phyloP scores from a whole-genome alignment of 441 rosid genomes.

The Bruguiera hainesii region DNA sequence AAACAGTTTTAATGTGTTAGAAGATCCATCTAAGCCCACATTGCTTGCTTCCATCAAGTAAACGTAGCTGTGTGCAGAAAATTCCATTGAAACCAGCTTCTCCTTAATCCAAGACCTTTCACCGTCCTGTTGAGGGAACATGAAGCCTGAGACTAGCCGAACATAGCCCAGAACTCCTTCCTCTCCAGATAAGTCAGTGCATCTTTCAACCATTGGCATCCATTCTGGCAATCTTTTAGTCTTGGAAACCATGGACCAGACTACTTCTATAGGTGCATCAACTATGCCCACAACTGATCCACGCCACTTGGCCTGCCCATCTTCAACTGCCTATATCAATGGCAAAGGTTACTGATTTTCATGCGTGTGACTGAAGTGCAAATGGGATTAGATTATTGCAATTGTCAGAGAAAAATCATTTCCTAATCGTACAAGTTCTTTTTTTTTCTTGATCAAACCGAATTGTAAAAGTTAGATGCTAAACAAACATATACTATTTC shows the following conservation, averaged over 20 bases:
- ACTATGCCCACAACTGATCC: conserved; percentile 46
- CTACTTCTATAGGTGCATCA: conserved; percentile 40
- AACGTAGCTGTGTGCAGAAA: conserved; percentile 28
- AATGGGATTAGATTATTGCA: not conserved
- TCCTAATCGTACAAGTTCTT: too few relatives aligned
- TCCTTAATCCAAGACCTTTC: conserved; percentile 64
- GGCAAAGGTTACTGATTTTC: not conserved
- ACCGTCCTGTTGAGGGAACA: conserved; percentile 54
- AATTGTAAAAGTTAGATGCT: too few relatives aligned
- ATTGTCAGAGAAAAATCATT: too few relatives aligned
- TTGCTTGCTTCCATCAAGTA: conserved; percentile 56
- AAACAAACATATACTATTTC: too few relatives aligned
- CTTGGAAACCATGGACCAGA: conserved; percentile 43
- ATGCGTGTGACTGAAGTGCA: not conserved
- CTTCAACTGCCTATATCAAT: conserved; percentile 23
- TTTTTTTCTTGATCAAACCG: too few relatives aligned
- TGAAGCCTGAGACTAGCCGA: conserved; percentile 50
- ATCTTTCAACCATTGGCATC: conserved; percentile 58
- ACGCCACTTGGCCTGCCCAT: conserved; percentile 34
- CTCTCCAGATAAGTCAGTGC: conserved; percentile 41
- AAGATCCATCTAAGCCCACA: conserved; percentile 50
- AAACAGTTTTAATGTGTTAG: conserved; percentile 36
- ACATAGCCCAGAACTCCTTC: conserved; percentile 47
- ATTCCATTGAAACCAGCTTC: conserved; percentile 44
- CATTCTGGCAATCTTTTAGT: conserved; percentile 44